Conservation (phyloP, 1,139 yeast genomes). For the Zygosaccharomyces pseudobailii region DNA sequence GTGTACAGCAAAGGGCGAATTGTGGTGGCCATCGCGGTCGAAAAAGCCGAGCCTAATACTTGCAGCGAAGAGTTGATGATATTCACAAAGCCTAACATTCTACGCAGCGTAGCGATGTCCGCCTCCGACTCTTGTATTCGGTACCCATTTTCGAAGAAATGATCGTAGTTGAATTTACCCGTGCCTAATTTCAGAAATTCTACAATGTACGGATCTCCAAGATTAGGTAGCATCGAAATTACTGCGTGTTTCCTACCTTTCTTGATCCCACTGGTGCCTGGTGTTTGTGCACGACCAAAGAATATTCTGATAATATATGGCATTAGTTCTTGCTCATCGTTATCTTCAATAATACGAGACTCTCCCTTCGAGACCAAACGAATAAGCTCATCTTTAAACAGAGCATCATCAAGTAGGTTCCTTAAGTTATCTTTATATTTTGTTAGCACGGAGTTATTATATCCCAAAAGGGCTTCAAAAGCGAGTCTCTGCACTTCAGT, state of each 20-base stretch:
- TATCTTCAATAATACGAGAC: conserved; percentile 53
- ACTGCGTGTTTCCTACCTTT: conserved; percentile 75
- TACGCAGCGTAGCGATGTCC: conserved; percentile 38
- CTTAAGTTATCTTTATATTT: conserved; percentile 70
- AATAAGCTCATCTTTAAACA: conserved; percentile 80
- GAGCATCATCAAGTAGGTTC: conserved; percentile 74
- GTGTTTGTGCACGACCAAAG: conserved; percentile 77
- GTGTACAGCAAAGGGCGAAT: conserved; percentile 59
- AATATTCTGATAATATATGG: conserved; percentile 73
- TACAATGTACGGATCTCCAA: conserved; percentile 50
- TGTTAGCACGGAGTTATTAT: conserved; percentile 51
- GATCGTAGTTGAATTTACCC: conserved; percentile 45
- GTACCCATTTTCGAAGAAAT: conserved; percentile 36
- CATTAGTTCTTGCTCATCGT: conserved; percentile 57
- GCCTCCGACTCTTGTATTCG: conserved; percentile 25
- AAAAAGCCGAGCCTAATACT: conserved; percentile 58
- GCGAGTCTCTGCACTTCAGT: conserved; percentile 68
- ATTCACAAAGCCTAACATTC: conserved; percentile 66
- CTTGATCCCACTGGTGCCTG: conserved; percentile 57
- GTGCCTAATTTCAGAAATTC: conserved; percentile 62
- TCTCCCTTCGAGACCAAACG: conserved; percentile 52
- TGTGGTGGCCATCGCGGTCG: conserved; percentile 46
- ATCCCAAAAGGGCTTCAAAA: conserved; percentile 64
- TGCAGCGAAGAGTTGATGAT: conserved; percentile 59
- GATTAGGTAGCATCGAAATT: conserved; percentile 60